phyloP scores from a whole-genome alignment of 176 grass and related monocot species.

The Metroxylon sagu region DNA sequence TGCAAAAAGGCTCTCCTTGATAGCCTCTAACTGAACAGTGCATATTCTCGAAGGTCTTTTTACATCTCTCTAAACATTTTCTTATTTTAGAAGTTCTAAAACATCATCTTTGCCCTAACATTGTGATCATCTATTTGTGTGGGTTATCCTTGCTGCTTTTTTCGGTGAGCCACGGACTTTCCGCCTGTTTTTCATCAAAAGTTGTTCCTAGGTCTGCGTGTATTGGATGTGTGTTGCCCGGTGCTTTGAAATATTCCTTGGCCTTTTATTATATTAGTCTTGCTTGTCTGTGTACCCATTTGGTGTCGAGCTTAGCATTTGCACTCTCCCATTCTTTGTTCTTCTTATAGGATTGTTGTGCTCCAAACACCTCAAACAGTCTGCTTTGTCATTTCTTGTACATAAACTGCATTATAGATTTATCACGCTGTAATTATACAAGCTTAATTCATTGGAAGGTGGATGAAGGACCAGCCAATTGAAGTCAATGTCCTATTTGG shows the following conservation, averaged over 20 bases:
- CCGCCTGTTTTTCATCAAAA: too few relatives aligned
- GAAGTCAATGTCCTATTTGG: constrained; percentile 23
- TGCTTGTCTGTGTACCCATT: neutral
- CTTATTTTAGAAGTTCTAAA: constrained; percentile 8
- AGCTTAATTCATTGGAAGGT: constrained; percentile 17
- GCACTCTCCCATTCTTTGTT: constrained; percentile 2
- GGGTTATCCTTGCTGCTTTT: neutral
- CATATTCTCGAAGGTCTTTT: neutral
- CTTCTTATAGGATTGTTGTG: constrained; percentile 7
- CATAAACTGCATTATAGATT: constrained; percentile 30
- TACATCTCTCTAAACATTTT: neutral
- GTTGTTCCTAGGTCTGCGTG: neutral
- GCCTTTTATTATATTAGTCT: neutral
- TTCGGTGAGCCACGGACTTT: too few relatives aligned
- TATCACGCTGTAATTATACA: constrained; percentile 35
- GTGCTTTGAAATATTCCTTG: neutral
- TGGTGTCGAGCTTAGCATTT: neutral
- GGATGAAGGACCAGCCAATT: constrained; percentile 11
- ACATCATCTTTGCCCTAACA: constrained; percentile 5
- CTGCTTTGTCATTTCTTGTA: constrained; percentile 33
- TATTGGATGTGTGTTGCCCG: neutral
- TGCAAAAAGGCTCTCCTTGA: constrained; percentile 97
- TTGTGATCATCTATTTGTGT: constrained; percentile 12
- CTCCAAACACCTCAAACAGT: constrained; percentile 8
- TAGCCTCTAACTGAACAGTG: constrained; percentile 38